A percentile compares a stretch with the other conserved stretches of the same genome.
These are phyloP conservation scores for Vachellia collinsii DNA, from an alignment of 306 rosid genomes.

Conservation along the genomic window DNA sequence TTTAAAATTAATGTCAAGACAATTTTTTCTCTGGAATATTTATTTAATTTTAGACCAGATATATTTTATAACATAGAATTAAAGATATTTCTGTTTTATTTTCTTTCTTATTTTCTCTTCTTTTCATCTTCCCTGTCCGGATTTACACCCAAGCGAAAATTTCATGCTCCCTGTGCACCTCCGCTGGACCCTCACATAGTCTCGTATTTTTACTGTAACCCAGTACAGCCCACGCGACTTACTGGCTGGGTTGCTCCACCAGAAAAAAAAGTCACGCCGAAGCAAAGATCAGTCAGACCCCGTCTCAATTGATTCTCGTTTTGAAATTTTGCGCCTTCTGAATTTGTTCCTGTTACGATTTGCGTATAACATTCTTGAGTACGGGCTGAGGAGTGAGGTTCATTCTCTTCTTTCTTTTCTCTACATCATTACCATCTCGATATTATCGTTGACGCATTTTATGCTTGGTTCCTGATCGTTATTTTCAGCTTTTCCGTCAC, in stretches of 20 bases:
- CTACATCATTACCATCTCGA: neutral
- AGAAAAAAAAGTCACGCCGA: neutral
- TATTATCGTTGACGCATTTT: neutral
- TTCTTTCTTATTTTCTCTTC: no score
- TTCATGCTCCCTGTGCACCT: no score
- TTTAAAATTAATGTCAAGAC: no score
- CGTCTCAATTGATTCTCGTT: neutral
- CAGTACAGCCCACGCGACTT: neutral
- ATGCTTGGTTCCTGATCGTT: neutral
- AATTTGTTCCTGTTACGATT: neutral
- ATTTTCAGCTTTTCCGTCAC: conserved; percentile 34
- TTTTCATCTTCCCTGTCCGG: no score
- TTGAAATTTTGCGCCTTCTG: neutral
- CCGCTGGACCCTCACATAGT: no score
- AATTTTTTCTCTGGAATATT: no score
- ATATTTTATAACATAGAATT: no score
- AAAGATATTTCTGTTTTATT: no score
- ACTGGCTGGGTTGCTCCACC: neutral
- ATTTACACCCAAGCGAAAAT: no score
- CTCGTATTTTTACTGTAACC: neutral
- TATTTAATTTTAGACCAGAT: no score
- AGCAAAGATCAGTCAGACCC: neutral
- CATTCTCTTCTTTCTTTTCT: neutral
- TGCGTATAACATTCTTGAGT: neutral
- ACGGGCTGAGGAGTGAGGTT: neutral